Conservation (phyloP, 768 basidiomycete genomes). For the Lactifluus pinguis region DNA sequence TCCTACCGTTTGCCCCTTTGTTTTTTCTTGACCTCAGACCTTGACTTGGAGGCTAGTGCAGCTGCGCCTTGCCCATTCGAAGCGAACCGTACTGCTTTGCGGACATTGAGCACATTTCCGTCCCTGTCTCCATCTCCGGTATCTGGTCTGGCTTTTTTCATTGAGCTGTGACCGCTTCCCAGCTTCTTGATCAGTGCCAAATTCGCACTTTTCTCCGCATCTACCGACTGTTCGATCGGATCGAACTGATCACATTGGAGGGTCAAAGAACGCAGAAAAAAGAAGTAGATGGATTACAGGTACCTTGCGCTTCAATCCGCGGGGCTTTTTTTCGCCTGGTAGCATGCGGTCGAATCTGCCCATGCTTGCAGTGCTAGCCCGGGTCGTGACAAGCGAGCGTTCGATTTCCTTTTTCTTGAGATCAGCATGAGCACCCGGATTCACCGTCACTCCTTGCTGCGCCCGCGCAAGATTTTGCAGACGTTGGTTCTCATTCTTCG, state of each 20-base stretch:
- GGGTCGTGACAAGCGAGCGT: conserved; percentile 62
- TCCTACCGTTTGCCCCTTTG: background rate
- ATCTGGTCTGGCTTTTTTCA: conserved; percentile 1
- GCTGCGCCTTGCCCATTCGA: conserved; percentile 13
- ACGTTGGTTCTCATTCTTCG: conserved; percentile 78
- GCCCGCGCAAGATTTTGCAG: conserved; percentile 63
- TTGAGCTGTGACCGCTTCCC: conserved; percentile 25
- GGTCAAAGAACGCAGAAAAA: background rate
- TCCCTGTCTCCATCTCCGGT: background rate
- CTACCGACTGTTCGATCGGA: conserved; percentile 57
- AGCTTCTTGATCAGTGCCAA: conserved; percentile 70
- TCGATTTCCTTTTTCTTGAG: conserved; percentile 73
- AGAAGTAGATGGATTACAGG: conserved; percentile 9
- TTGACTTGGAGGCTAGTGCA: conserved; percentile 13
- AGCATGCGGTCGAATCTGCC: conserved; percentile 87
- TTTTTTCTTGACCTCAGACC: background rate
- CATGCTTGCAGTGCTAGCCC: conserved; percentile 88
- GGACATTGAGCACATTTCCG: conserved; percentile 16
- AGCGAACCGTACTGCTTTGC: conserved; percentile 20
- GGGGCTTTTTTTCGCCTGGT: conserved; percentile 84
- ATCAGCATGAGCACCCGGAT: conserved; percentile 19
- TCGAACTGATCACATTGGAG: conserved; percentile 53
- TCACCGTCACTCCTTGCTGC: conserved; percentile 24
- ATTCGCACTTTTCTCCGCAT: conserved; percentile 62
- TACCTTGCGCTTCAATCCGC: conserved; percentile 90